A percentile compares a stretch with the other conserved stretches of the same genome.
These are phyloP conservation scores for Batrachochytrium dendrobatidis DNA, from an alignment of 371 early-diverging fungal genomes.

Conservation along the genomic window DNA sequence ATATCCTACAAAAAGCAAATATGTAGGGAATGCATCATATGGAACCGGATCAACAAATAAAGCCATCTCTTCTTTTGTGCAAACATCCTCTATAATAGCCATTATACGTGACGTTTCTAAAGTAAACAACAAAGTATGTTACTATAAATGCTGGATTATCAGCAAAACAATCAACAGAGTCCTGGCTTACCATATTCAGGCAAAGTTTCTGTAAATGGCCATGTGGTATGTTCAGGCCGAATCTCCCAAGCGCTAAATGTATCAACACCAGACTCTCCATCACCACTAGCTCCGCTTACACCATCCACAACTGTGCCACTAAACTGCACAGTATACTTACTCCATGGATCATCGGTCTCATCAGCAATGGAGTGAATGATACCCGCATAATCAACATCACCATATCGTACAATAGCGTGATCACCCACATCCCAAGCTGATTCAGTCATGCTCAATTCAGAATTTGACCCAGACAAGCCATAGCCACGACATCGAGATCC, in stretches of 20 bases:
- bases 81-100: conserved; percentile 2
- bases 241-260: not conserved
- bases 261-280: not conserved
- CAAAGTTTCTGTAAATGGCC: not conserved
- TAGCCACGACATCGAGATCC: too few relatives aligned
- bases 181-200: not conserved
- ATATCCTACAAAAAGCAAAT: conserved; percentile 16
- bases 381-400: conserved; percentile 6
- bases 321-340: not conserved
- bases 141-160: not conserved
- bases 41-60: conserved; percentile 11
- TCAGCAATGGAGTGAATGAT: not conserved
- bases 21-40: conserved; percentile 18
- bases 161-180: not conserved
- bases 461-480: too few relatives aligned
- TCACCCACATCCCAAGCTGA: conserved; percentile 15
- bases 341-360: not conserved
- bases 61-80: not conserved
- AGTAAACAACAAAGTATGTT: not conserved
- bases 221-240: not conserved
- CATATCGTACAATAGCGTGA: conserved; percentile 11
- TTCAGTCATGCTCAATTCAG: not conserved
- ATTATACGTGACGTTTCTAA: conserved; percentile 7
- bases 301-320: too few relatives aligned
- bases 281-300: not conserved